Base-by-base conservation (phyloP, 306 rosid genomes). In the Purshia tridentata region DNA sequence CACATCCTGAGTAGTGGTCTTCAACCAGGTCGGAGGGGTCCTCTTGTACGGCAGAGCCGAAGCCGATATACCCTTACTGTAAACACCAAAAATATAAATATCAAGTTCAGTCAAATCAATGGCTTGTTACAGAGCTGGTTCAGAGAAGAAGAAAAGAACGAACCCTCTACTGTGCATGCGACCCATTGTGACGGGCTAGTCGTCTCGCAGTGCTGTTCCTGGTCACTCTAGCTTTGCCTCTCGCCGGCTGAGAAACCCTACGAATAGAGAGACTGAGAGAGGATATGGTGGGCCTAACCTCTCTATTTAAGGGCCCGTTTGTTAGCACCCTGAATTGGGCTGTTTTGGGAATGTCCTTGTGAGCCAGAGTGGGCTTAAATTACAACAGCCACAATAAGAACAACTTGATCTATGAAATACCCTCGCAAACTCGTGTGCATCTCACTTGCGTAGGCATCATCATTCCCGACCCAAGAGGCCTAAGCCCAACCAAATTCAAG, bases 81-180 rank as follows among this genome's bases (percentile, higher is more conserved):
- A n/a, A n/a, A n/a, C 19, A 77, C 14, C 44, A 50, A 68, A 29
- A 40, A n/a, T n/a, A n/a, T n/a, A 40, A 3, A 29, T 0, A 12
- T 2, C n/a, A 29, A 64, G 14, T 1, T 60, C 42, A 19, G 10
- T 16, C 55, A 76, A 69, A 52, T 6, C 6, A 10, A 47, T 9
- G 6, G 64, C 41, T 14, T 29, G 35, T 29, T 6, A 29, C 62
- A 56, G 62, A 56, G 16, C 14, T 2, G 13, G 48, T 39, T 48
- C 52, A 9, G 18, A 61, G n/a, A n/a, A n/a, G 15, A 12, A 45
- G 58, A 44, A 19, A 2, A 23, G 11, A 0, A 76, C 88, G 53
- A 80, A 92, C 96, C 98, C 96, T 62, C 86, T 56, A 77, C 90
- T 86, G 76, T 90, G 96, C 96, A 90, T 90, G 23, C 96, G 90